phyloP scores from a whole-genome alignment of 164 flowering plant species.

The Amborella trichopoda region DNA sequence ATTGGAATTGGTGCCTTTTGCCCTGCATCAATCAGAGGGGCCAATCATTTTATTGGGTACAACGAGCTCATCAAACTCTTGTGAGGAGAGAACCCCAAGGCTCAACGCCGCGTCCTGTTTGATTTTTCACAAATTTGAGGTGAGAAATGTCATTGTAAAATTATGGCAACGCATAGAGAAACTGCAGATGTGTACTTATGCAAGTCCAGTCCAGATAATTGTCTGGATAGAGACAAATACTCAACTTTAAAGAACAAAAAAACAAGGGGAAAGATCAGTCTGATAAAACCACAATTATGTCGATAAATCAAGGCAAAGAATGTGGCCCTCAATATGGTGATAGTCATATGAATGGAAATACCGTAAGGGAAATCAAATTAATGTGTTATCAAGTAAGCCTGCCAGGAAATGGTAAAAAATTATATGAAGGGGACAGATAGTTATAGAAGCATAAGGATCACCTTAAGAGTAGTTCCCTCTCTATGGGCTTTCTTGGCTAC shows the following conservation, averaged over 20 bases:
- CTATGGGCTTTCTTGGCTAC: constrained; percentile 98
- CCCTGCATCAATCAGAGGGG: constrained; percentile 35
- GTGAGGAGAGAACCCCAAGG: constrained; percentile 58
- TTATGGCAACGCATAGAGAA: background rate
- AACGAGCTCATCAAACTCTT: constrained; percentile 80
- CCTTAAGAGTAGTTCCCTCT: constrained; percentile 87
- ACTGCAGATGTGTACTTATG: background rate
- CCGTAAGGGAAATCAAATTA: background rate
- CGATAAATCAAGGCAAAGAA: background rate
- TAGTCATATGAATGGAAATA: background rate
- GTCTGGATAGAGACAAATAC: background rate
- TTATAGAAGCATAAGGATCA: constrained; percentile 8
- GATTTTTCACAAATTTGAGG: background rate
- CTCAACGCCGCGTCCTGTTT: constrained; percentile 80
- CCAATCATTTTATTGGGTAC: constrained; percentile 98
- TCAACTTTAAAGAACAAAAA: background rate
- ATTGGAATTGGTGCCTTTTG: background rate
- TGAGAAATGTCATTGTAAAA: background rate
- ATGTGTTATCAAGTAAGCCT: no score
- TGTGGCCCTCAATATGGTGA: background rate
- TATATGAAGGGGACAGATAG: background rate
- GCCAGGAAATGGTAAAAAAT: no score
- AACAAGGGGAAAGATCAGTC: background rate
- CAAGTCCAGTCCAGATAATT: background rate
- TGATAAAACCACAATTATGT: background rate